Evolutionary conservation across 192 early-diverging fungal species (phyloP).

Genomic region (Pilaira anomala): DNA sequence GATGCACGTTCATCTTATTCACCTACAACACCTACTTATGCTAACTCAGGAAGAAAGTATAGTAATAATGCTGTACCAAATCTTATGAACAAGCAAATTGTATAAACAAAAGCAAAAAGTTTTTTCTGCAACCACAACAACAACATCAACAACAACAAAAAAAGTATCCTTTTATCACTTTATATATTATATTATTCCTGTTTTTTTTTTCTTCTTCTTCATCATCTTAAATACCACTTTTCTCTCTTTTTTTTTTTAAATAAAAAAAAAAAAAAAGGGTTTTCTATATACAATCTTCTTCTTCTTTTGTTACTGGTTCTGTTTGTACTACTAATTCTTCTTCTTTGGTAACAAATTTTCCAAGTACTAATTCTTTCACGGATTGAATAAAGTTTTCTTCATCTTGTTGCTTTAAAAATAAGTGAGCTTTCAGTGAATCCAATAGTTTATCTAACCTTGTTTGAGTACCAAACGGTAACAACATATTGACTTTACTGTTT

Average conservation of each 20-base stretch:
- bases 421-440: slow-evolving; percentile 47
- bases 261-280: background rate
- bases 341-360: slow-evolving; percentile 25
- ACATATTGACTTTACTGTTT: slow-evolving; percentile 54
- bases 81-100: slow-evolving; percentile 7
- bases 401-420: slow-evolving; percentile 35
- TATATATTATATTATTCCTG: no score
- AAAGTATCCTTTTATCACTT: slow-evolving; percentile 1
- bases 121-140: background rate
- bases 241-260: background rate
- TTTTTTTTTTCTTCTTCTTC: background rate
- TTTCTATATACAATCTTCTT: background rate
- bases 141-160: background rate
- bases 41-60: slow-evolving; percentile 13
- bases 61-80: slow-evolving; percentile 10
- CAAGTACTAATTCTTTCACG: slow-evolving; percentile 39
- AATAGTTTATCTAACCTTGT: slow-evolving; percentile 66
- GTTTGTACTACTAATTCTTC: no score
- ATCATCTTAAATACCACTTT: background rate
- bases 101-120: slow-evolving; percentile 4
- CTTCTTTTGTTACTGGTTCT: no score
- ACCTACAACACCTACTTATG: background rate
- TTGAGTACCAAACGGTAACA: slow-evolving; percentile 43
- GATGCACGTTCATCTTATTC: background rate
- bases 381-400: slow-evolving; percentile 39